Percentiles rank a stretch among this genome's conserved stretches.
Evolutionary conservation across 2,329 filamentous ascomycete genomes (phyloP).

Genomic region (Phialemonium atrogriseum): DNA sequence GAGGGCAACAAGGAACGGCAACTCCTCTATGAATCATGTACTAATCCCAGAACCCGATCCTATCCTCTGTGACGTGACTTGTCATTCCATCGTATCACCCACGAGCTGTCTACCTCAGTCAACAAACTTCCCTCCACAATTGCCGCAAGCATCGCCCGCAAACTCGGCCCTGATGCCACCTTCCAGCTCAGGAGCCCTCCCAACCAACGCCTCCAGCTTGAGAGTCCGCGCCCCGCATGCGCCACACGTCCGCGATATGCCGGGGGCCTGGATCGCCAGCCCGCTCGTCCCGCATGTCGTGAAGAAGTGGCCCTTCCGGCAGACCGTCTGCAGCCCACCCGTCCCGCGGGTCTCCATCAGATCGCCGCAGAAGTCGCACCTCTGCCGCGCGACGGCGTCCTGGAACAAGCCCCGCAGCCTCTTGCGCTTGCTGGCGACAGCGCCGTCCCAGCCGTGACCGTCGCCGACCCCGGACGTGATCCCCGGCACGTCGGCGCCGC

Average conservation of each 20-base stretch:
- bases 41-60: too few species aligned
- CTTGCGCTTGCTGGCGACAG: conserved; percentile 6
- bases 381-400: conserved; percentile 24
- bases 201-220: conserved; percentile 30
- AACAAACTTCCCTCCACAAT: conserved; percentile 27
- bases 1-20: too few species aligned
- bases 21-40: too few species aligned
- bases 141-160: conserved; percentile 19
- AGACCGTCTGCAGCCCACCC: conserved; percentile 15
- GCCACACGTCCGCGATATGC: conserved; percentile 44
- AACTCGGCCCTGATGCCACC: conserved; percentile 10
- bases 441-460: not conserved
- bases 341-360: conserved; percentile 9
- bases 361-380: conserved; percentile 35
- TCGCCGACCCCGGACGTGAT: conserved; percentile 16
- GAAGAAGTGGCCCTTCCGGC: conserved; percentile 28
- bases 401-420: conserved; percentile 29
- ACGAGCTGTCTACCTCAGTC: conserved; percentile 12
- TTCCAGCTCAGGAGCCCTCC: conserved; percentile 14
- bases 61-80: too few species aligned
- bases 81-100: too few species aligned
- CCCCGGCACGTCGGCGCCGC: conserved; percentile 36
- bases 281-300: conserved; percentile 42
- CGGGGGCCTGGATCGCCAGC: conserved; percentile 45
- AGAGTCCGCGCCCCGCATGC: conserved; percentile 46